Percentiles rank a stretch among this genome's conserved stretches.
Evolutionary conservation across 2,329 filamentous ascomycete species (phyloP).

Genomic region (Fusarium drepaniforme): DNA sequence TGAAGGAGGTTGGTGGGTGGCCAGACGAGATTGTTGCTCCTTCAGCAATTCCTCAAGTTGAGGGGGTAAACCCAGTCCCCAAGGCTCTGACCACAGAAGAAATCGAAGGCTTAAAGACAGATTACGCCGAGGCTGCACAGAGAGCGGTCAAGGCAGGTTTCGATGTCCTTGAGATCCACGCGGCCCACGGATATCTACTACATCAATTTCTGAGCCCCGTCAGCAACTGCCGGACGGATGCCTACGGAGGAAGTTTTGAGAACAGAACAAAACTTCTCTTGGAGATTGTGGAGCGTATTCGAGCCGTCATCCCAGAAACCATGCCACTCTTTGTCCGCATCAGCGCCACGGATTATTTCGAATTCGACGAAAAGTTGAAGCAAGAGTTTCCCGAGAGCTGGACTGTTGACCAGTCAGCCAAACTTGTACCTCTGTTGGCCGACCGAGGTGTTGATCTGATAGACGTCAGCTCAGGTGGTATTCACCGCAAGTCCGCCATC

Average conservation of each 20-base stretch:
- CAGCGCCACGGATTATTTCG: conserved; percentile 80
- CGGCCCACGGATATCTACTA: conserved; percentile 84
- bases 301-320: conserved; percentile 70
- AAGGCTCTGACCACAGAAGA: conserved; percentile 67
- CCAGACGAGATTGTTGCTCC: conserved; percentile 60
- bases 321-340: conserved; percentile 82
- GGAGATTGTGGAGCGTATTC: conserved; percentile 74
- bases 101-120: conserved; percentile 72
- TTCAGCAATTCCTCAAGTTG: conserved; percentile 60
- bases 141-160: conserved; percentile 75
- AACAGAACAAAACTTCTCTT: conserved; percentile 77
- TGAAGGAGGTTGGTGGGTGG: conserved; percentile 63
- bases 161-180: conserved; percentile 79
- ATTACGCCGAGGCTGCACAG: conserved; percentile 66
- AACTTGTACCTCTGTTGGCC: conserved; percentile 72
- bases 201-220: conserved; percentile 77
- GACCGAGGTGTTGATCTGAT: conserved; percentile 79
- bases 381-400: conserved; percentile 66
- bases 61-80: conserved; percentile 65
- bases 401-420: conserved; percentile 73
- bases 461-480: conserved; percentile 78
- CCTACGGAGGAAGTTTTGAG: conserved; percentile 76
- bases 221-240: conserved; percentile 71
- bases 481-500: conserved; percentile 69
- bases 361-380: conserved; percentile 58